Percentiles rank a stretch among this genome's conserved stretches.
Conservation (phyloP, 208 protist species). For the Acanthamoeba quina region DNA sequence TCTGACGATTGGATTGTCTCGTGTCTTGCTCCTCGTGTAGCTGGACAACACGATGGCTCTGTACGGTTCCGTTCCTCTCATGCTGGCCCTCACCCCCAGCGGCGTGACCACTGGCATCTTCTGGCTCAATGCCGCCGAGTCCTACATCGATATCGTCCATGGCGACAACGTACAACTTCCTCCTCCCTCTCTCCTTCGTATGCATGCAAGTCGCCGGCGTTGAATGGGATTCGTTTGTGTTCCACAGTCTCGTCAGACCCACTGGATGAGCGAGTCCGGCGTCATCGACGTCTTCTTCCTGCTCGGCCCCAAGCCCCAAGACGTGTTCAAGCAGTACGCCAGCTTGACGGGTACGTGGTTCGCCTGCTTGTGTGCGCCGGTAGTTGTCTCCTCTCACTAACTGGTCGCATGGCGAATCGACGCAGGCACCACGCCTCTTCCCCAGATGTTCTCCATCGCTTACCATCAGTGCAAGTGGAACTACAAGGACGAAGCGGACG, state of each 20-base stretch:
- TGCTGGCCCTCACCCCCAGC: slow-evolving; percentile 91
- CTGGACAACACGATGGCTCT: slow-evolving; percentile 95
- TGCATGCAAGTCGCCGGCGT: background rate
- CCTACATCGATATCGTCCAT: slow-evolving; percentile 86
- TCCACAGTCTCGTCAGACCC: slow-evolving; percentile 75
- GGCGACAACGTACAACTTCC: background rate
- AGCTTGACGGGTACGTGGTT: slow-evolving; percentile 89
- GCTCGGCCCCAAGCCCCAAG: slow-evolving; percentile 91
- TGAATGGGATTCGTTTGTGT: background rate
- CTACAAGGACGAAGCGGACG: slow-evolving; percentile 96
- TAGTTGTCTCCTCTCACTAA: too few species aligned
- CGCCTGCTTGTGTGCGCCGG: too few species aligned
- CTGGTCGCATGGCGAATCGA: too few species aligned
- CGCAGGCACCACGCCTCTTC: slow-evolving; percentile 93
- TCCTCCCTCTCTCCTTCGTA: background rate
- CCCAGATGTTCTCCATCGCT: slow-evolving; percentile 96
- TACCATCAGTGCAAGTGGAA: slow-evolving; percentile 97
- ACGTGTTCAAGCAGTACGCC: slow-evolving; percentile 95
- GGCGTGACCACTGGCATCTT: slow-evolving; percentile 90
- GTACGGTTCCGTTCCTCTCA: slow-evolving; percentile 97
- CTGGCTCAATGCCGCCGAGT: slow-evolving; percentile 95
- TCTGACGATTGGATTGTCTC: too few species aligned
- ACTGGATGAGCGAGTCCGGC: slow-evolving; percentile 96
- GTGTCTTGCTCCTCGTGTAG: background rate
- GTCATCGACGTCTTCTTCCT: slow-evolving; percentile 97